A percentile compares a stretch with the other conserved stretches of the same genome.
Evolutionary conservation across 2,329 filamentous ascomycete species (phyloP).

Genomic region (Colletotrichum australisinense): DNA sequence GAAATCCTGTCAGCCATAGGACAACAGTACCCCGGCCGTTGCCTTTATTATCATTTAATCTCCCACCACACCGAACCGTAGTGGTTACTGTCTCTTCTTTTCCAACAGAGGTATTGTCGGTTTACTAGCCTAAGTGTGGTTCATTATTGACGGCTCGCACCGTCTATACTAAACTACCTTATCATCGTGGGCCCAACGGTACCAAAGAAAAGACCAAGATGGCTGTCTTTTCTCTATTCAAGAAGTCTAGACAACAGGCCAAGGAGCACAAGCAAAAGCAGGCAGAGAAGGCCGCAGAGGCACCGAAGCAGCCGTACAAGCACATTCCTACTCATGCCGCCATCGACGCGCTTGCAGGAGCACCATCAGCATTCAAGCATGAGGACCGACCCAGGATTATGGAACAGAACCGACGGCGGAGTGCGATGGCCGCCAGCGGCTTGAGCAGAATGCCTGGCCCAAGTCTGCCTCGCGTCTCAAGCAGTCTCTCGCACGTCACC

Average conservation of each 20-base stretch:
- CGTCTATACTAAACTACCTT: background rate
- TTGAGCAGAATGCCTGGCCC: constrained; percentile 49
- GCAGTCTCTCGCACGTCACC: constrained; percentile 58
- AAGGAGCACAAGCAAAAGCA: constrained; percentile 64
- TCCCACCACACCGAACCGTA: background rate
- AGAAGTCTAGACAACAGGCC: constrained; percentile 63
- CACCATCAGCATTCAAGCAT: constrained; percentile 62
- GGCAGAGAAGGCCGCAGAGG: constrained; percentile 56
- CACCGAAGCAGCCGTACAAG: constrained; percentile 59
- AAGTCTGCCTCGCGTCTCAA: constrained; percentile 56
- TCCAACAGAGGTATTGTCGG: background rate
- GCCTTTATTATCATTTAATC: constrained; percentile 1
- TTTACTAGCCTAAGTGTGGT: background rate
- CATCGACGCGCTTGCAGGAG: constrained; percentile 65
- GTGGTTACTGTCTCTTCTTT: background rate
- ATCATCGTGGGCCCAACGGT: background rate
- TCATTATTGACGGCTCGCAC: background rate
- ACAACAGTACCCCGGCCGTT: constrained; percentile 3
- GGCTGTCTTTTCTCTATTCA: constrained; percentile 69
- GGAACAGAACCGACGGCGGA: constrained; percentile 62
- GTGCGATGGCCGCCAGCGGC: constrained; percentile 56
- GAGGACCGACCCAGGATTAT: constrained; percentile 60
- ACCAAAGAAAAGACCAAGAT: constrained; percentile 48
- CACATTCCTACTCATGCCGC: constrained; percentile 73
- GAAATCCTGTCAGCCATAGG: constrained; percentile 2